Evolutionary conservation across 2,329 filamentous ascomycete genomes (phyloP).

Genomic region (Aaosphaeria pasadenensis): DNA sequence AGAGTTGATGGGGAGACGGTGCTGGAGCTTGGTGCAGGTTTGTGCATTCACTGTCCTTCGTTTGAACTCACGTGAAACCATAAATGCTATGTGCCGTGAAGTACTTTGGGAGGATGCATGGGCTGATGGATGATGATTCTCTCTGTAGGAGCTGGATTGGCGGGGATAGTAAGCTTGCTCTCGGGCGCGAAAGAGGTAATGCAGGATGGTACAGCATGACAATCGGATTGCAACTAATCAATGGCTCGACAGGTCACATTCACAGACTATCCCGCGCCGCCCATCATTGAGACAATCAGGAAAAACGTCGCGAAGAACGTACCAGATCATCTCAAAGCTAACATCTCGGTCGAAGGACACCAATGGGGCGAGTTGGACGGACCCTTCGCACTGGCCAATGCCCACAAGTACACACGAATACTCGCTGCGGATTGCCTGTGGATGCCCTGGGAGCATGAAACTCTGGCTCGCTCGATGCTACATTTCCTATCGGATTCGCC

Average conservation of each 20-base stretch:
- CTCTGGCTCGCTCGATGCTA: slow-evolving; percentile 59
- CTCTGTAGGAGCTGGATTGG: slow-evolving; percentile 42
- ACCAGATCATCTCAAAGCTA: slow-evolving; percentile 28
- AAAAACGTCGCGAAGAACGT: slow-evolving; percentile 58
- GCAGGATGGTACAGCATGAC: slow-evolving; percentile 21
- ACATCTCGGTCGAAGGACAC: slow-evolving; percentile 56
- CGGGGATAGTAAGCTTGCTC: slow-evolving; percentile 45
- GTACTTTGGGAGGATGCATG: not conserved
- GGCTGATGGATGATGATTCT: slow-evolving; percentile 21
- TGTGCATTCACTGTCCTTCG: slow-evolving; percentile 24
- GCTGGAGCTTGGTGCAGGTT: slow-evolving; percentile 68
- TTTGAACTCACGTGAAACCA: slow-evolving; percentile 6
- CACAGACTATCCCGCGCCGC: slow-evolving; percentile 65
- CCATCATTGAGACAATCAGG: slow-evolving; percentile 58
- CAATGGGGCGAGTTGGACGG: slow-evolving; percentile 59
- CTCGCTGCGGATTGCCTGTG: slow-evolving; percentile 72
- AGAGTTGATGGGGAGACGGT: slow-evolving; percentile 51
- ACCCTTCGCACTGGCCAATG: slow-evolving; percentile 36
- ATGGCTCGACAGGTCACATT: slow-evolving; percentile 48
- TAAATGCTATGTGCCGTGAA: not conserved
- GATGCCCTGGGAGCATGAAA: slow-evolving; percentile 72
- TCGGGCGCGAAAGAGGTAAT: slow-evolving; percentile 44
- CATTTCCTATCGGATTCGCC: slow-evolving; percentile 55
- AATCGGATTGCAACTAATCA: slow-evolving; percentile 34
- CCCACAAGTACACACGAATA: slow-evolving; percentile 56